These are phyloP conservation scores for grape (Vitis vinifera) DNA, from an alignment of 164 flowering plant genomes.

Conservation along the genomic window ASM3070453v1 NC_081808.1:4976501-4977000, in stretches of 20 bases:
- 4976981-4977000: not conserved
- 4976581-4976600: no score
- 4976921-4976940: not conserved
- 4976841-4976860: not conserved
- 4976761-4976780: not conserved
- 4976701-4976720: no score
- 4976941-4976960: not conserved
- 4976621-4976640: not conserved
- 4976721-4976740: no score
- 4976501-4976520: no score
- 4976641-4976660: not conserved
- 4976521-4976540: no score
- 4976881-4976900: not conserved
- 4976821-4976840: not conserved
- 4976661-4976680: no score
- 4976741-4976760: not conserved
- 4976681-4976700: no score
- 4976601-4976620: not conserved
- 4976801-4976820: not conserved
- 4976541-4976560: no score
- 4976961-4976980: no score
- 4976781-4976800: no score
- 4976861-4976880: not conserved
- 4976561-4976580: no score
- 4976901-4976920: not conserved